Base-by-base conservation (phyloP, 805 yeast species). In the Ogataea pignaliae region DNA sequence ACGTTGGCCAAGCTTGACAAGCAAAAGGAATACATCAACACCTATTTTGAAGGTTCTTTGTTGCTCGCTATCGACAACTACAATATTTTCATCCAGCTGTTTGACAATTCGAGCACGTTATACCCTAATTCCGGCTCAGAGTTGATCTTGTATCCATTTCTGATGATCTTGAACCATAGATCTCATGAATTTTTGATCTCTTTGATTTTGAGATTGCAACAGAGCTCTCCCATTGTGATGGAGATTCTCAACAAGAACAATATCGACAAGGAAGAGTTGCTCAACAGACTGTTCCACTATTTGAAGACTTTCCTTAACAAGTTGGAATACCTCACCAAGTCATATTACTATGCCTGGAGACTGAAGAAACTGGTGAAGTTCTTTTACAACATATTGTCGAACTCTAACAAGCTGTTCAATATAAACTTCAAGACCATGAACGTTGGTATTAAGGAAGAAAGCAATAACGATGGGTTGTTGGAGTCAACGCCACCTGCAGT, bases 141-240 rank as follows among this genome's bases (percentile, higher is more conserved):
- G 48, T 64, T 78, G 44, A 57, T 76, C 8, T 48, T 75, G 12
- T 66, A 75, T 18, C 83, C 82, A 11, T 69, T 67, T 48, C 64
- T 78, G 54, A 56, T 78, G 54, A 70, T 76, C 40, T 64, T 75
- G 33, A 79, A 80, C 45, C 81, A 78, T 50, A 65, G 83, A 50
- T 73, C 82, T 5, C 69, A 75, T 54, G 81, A 78, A 50, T 78
- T 78, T 51, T 65, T 78, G 60, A 77, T 78, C n/a, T 76, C 81
- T 36, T 56, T 78, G 52, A 71, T 78, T 21, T 53, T 78, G 41
- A 67, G 83, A 55, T 66, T 66, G 41, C 70, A 66, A 42, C 70
- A 66, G 45, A 58, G 53, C 39, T 63, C 68, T 4, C 68, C 69
- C 1, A 44, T 65, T 1, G 53, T 64, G 14, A 52, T 57, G 46